Evolutionary conservation across 192 early-diverging fungal species (phyloP).

Genomic region (Backusella tuberculispora): DNA sequence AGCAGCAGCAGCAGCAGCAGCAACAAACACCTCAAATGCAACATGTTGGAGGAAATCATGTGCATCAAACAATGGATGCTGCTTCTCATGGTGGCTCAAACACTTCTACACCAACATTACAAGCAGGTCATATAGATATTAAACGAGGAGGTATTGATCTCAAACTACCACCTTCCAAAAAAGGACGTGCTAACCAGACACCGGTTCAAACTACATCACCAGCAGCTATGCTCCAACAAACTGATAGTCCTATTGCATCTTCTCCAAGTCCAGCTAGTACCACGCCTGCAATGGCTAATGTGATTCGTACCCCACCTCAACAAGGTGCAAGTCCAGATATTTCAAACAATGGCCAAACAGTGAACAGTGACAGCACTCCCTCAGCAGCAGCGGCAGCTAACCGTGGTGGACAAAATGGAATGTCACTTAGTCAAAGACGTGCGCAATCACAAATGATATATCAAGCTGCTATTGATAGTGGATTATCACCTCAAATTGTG

Average conservation of each 20-base stretch:
- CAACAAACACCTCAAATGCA: conserved; percentile 17
- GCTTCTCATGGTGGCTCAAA: neutral
- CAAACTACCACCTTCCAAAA: conserved; percentile 36
- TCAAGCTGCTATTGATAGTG: conserved; percentile 35
- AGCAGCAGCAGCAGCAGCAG: conserved; percentile 2
- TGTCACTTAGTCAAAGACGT: conserved; percentile 8
- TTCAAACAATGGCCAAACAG: neutral
- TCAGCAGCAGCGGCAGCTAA: neutral
- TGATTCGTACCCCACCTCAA: neutral
- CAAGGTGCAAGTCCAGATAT: neutral
- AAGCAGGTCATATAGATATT: neutral
- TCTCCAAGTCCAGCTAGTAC: conserved; percentile 3
- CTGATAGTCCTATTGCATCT: neutral
- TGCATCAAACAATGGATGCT: neutral
- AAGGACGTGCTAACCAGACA: conserved; percentile 5
- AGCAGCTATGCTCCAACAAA: neutral
- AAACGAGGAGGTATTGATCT: conserved; percentile 40
- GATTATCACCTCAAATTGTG: conserved; percentile 35
- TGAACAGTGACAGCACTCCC: neutral
- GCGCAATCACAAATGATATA: conserved; percentile 34
- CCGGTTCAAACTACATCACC: conserved; percentile 12
- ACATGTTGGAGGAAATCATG: conserved; percentile 16
- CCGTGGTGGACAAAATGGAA: neutral
- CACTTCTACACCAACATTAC: neutral
- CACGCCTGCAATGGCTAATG: neutral